Base-by-base conservation (phyloP, 768 basidiomycete species). In the Mrakia hoshinonis region DNA sequence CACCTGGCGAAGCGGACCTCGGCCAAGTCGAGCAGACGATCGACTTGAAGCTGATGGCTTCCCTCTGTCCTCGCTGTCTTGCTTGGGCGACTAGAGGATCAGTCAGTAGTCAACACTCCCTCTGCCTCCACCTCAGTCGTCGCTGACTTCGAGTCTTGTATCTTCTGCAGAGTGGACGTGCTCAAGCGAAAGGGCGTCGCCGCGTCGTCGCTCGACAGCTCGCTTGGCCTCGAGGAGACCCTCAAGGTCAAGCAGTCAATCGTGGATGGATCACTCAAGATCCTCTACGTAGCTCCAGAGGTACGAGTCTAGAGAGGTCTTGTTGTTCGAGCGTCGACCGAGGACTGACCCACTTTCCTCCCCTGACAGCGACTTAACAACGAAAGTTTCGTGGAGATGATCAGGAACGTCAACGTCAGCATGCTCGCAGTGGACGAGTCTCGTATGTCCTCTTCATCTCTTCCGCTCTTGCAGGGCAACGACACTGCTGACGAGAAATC, bases 401-500 rank as follows among this genome's bases (percentile, higher is more conserved):
- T 85, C 79, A 72, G 75, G 10, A 75, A 77, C 13, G 80, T 83
- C 43, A 80, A 79, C 49, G 82, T 85, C 12, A 80, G 82, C 1
- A 77, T 85, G 0, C 77, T 85, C 1, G 84, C 84, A 0, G 81
- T 85, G 0, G 84, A 85, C 64, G 83, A 84, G 74, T 82, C 83
- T 1, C 84, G 83, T n/a, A 5, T 74, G 81, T 83, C 43, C 82
- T 82, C 34, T 26, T 26, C 54, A 9, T 46, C n/a, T 13, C 36
- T 18, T 26, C 3, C 22, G 13, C 20, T 34, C 1, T 0, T 22
- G 4, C 5, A 22, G 10, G n/a, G n/a, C n/a, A n/a, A n/a, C n/a
- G n/a, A n/a, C n/a, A n/a, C n/a, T n/a, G n/a, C n/a, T n/a, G n/a
- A n/a, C n/a, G n/a, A n/a, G n/a, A n/a, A n/a, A n/a, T n/a, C n/a